Conservation (phyloP, 208 protist species). For the Entamoeba dispar region DNA sequence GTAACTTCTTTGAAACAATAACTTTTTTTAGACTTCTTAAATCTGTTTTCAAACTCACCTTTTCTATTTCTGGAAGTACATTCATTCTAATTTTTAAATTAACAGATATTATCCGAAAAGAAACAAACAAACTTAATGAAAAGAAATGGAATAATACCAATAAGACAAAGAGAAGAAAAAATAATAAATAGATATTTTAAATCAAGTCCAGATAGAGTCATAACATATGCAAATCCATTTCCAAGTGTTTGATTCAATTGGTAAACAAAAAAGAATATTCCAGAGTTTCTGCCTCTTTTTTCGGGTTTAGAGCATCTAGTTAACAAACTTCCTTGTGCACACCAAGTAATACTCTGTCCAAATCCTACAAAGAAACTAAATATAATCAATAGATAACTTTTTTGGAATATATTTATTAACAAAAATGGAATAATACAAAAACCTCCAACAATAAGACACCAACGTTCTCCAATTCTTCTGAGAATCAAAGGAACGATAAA, state of each 20-base stretch:
- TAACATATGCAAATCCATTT: neutral
- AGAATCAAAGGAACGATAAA: neutral
- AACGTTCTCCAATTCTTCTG: neutral
- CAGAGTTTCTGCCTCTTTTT: neutral
- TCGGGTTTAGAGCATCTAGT: neutral
- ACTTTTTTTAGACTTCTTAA: neutral
- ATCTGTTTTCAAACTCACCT: neutral
- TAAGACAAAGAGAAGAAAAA: neutral
- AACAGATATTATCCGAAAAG: neutral
- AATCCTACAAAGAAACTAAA: neutral
- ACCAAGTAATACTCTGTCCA: neutral
- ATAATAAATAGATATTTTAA: neutral
- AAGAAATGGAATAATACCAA: neutral
- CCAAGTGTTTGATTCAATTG: neutral
- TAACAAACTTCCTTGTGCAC: neutral
- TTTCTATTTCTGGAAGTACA: neutral
- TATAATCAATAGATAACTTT: neutral
- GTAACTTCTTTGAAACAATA: neutral
- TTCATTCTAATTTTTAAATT: neutral
- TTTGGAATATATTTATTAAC: neutral
- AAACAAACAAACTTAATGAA: neutral
- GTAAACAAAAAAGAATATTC: neutral
- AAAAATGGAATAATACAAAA: neutral
- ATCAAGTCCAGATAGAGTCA: neutral
- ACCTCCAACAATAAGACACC: neutral